Evolutionary conservation across 2,329 filamentous ascomycete genomes (phyloP), one percentile per base, ranked within the genome.

Genomic region (Aspergillus sclerotialis): DNA sequence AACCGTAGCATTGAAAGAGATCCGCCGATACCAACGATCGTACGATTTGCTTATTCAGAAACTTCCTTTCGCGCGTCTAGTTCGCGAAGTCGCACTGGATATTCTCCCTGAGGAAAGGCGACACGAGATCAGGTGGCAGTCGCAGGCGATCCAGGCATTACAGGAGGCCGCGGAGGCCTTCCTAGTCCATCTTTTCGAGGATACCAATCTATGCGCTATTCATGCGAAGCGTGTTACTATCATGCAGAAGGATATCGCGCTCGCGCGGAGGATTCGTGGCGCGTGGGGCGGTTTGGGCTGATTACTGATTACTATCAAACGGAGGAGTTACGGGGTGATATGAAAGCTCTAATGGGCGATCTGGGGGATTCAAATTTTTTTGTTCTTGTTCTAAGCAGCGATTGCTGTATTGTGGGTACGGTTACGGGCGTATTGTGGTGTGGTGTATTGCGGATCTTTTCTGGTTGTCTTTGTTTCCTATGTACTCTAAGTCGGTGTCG

Each of bases 91-190:
- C 32, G 68, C 68, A 4, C 56, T 84, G 18, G 61, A 64, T 17
- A 65, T 72, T 1, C 70, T 82, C 40, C 77, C 80, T 12, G 75
- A 78, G 4, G 61, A 64, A 23, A 59, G 59, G 1, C 78, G 76
- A 39, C 70, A 78, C 37, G 82, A 85, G 41, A 78, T 96, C 61
- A 79, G 90, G 49, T 98, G 92, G 89, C 92, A 96, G 68, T 93
- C 85, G 35, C 90, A 94, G 52, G 90, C 92, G 33, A 92, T 96
- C 53, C 79, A 84, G 55, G 90, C 90, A 9, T 73, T 96, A 3
- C 90, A 96, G 65, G 90, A 96, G 70, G 87, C 90, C 10, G 79
- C 89, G n/a, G 90, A 96, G 68, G 90, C 90, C 4, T 96, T 94
- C 64, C 74, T 96, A 49, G 84, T 96, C 39, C 89, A 94, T 57